These are phyloP conservation scores for Calophaca sinica DNA, from an alignment of 306 rosid species.

Conservation along the genomic window DNA sequence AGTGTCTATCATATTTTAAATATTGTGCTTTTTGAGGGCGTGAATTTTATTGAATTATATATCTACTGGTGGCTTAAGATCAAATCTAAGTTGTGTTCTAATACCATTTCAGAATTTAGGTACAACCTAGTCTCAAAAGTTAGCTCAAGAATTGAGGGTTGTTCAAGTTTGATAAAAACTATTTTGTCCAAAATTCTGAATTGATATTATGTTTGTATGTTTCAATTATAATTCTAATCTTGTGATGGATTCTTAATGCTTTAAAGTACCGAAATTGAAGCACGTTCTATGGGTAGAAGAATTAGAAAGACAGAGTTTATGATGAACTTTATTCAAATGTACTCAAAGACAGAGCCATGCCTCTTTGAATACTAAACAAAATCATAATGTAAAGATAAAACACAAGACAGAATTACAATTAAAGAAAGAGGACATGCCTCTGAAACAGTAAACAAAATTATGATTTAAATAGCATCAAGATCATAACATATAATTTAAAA, in stretches of 20 bases:
- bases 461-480: background rate
- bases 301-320: background rate
- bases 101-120: too few species aligned
- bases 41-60: too few species aligned
- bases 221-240: conserved; percentile 1
- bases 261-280: conserved; percentile 22
- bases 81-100: too few species aligned
- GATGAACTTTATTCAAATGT: background rate
- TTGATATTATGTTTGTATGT: background rate
- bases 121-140: too few species aligned
- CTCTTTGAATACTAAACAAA: background rate
- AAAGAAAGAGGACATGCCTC: background rate
- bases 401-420: background rate
- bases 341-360: background rate
- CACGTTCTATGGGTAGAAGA: background rate
- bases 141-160: too few species aligned
- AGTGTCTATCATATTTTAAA: too few species aligned
- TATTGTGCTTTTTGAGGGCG: too few species aligned
- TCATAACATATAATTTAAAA: background rate
- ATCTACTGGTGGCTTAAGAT: too few species aligned
- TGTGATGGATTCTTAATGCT: background rate
- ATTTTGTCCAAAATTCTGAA: too few species aligned
- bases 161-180: too few species aligned
- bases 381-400: background rate
- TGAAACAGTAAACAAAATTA: background rate